Evolutionary conservation across 2,329 filamentous ascomycete genomes (phyloP).

Genomic region (Fusarium chaquense): DNA sequence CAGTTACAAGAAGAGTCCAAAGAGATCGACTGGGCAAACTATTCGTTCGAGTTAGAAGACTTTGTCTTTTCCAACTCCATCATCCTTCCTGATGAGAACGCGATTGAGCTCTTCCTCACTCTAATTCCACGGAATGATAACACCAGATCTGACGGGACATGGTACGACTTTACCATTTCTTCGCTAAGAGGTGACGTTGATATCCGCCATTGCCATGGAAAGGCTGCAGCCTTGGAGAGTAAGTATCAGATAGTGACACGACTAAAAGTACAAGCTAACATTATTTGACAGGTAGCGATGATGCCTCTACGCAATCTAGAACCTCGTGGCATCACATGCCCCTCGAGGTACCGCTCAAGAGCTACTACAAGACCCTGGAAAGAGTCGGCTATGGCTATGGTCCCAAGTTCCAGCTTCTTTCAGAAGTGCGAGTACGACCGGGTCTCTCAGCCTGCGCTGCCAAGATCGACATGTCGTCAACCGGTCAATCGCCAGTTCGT

Average conservation of each 20-base stretch:
- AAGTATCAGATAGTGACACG: background rate
- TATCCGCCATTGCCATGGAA: constrained; percentile 42
- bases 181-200: constrained; percentile 43
- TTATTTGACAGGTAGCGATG: background rate
- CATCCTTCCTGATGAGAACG: constrained; percentile 41
- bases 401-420: constrained; percentile 43
- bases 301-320: constrained; percentile 6
- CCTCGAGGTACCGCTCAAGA: constrained; percentile 40
- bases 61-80: constrained; percentile 45
- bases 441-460: constrained; percentile 39
- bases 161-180: constrained; percentile 45
- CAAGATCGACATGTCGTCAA: constrained; percentile 38
- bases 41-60: constrained; percentile 41
- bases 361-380: constrained; percentile 43
- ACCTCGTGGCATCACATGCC: constrained; percentile 44
- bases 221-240: constrained; percentile 33
- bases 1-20: constrained; percentile 41
- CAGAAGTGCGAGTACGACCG: constrained; percentile 41
- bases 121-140: constrained; percentile 37
- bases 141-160: constrained; percentile 29
- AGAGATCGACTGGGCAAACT: constrained; percentile 36
- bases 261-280: constrained; percentile 6
- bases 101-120: constrained; percentile 42
- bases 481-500: constrained; percentile 31
- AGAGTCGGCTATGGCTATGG: constrained; percentile 43